phyloP scores from a whole-genome alignment of 139 green algal species.

The Chlorella sp. region DNA sequence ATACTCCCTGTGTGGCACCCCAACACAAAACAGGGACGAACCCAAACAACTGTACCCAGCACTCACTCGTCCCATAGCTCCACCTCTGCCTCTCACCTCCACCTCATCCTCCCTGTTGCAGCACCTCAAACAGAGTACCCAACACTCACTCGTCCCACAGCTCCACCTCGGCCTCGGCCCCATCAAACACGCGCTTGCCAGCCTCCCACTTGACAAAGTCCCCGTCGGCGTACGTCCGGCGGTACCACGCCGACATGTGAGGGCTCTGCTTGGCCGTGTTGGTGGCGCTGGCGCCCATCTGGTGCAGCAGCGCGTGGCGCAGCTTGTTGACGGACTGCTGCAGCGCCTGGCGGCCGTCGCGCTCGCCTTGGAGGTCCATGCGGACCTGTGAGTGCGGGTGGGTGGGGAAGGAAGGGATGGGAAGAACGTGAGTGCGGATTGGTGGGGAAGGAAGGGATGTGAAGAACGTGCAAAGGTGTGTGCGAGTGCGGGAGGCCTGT shows the following conservation, averaged over 20 bases:
- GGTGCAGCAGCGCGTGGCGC: not conserved
- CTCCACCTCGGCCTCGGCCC: constrained; percentile 10
- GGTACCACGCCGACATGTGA: not conserved
- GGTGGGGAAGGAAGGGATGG: not conserved
- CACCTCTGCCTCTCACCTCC: too few species aligned
- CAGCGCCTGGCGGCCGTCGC: not conserved
- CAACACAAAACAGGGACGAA: too few species aligned
- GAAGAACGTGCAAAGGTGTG: not conserved
- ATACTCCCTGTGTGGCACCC: too few species aligned
- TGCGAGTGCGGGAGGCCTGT: too few species aligned
- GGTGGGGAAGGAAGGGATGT: not conserved
- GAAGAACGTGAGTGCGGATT: not conserved
- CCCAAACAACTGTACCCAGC: too few species aligned
- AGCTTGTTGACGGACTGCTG: not conserved
- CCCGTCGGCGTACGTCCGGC: not conserved
- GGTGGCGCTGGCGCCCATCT: not conserved
- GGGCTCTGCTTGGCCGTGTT: not conserved
- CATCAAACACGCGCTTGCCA: constrained; percentile 4
- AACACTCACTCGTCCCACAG: constrained; percentile 28
- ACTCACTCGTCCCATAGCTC: constrained; percentile 27
- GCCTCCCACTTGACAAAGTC: too few species aligned
- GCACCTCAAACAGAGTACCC: too few species aligned
- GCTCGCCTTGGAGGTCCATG: not conserved
- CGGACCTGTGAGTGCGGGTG: not conserved
- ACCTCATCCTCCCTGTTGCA: too few species aligned